Conservation (phyloP, 768 basidiomycete genomes). For the Nidularia pulvinata region DNA sequence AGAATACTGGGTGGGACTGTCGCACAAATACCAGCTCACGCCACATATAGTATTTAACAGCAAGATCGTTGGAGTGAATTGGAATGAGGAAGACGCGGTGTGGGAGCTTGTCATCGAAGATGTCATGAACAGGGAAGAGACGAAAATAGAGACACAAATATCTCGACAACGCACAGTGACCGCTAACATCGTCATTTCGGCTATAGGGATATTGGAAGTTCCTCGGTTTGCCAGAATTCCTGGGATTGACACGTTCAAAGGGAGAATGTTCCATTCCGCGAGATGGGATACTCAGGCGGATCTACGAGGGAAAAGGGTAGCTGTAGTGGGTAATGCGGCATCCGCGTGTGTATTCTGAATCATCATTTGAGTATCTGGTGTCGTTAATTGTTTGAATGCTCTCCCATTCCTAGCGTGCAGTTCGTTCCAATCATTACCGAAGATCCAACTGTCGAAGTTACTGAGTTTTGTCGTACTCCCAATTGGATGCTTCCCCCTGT, state of each 20-base stretch:
- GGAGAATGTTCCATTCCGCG: constrained; percentile 36
- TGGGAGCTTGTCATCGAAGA: constrained; percentile 27
- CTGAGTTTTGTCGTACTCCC: constrained; percentile 49
- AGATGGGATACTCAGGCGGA: constrained; percentile 29
- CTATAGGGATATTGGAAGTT: constrained; percentile 29
- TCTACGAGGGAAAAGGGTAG: constrained; percentile 40
- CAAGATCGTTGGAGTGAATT: constrained; percentile 40
- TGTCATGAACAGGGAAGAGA: too few species aligned
- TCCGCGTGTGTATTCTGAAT: constrained; percentile 40
- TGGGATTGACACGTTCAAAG: constrained; percentile 29
- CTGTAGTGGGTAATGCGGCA: constrained; percentile 58
- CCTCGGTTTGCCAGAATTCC: constrained; percentile 19
- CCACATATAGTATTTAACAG: constrained; percentile 39
- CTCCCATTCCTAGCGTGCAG: constrained; percentile 45
- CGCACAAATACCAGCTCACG: constrained; percentile 39
- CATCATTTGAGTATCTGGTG: not conserved
- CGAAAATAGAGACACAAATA: too few species aligned
- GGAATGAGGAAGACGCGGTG: constrained; percentile 29
- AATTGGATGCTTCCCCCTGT: constrained; percentile 50
- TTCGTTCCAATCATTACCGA: constrained; percentile 42
- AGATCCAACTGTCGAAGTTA: constrained; percentile 34
- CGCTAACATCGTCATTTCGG: constrained; percentile 35
- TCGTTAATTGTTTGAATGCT: not conserved
- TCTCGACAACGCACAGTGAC: constrained; percentile 7
- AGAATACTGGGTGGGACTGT: constrained; percentile 37